Evolutionary conservation across 192 early-diverging fungal species (phyloP).

Genomic region (Rhizophagus sp.): DNA sequence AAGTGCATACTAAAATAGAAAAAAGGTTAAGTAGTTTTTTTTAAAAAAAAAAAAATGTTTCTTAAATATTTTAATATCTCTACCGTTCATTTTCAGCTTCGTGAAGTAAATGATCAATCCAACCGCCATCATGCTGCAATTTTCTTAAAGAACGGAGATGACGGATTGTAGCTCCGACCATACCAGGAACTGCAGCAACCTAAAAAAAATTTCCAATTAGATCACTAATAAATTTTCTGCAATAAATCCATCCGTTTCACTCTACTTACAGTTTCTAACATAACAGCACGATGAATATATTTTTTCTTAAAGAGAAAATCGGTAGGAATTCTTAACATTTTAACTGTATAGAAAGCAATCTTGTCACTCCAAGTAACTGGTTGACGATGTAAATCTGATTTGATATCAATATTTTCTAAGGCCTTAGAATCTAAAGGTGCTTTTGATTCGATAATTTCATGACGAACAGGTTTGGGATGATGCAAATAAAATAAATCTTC

Average conservation of each 20-base stretch:
- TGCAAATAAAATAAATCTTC: not conserved
- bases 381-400: slow-evolving; percentile 60
- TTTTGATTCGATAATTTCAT: slow-evolving; percentile 32
- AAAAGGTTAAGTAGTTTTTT: no score
- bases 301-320: slow-evolving; percentile 75
- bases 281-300: slow-evolving; percentile 77
- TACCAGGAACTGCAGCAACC: slow-evolving; percentile 63
- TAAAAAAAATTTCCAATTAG: not conserved
- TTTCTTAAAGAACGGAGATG: slow-evolving; percentile 78
- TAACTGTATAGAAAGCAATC: slow-evolving; percentile 66
- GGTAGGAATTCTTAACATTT: slow-evolving; percentile 59
- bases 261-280: slow-evolving; percentile 68
- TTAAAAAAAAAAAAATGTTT: not conserved
- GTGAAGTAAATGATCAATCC: slow-evolving; percentile 86
- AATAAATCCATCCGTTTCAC: no score
- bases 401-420: slow-evolving; percentile 65
- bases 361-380: slow-evolving; percentile 58
- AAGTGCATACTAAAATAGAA: slow-evolving; percentile 53
- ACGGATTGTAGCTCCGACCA: slow-evolving; percentile 82
- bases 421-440: slow-evolving; percentile 51
- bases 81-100: slow-evolving; percentile 89
- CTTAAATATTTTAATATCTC: not conserved
- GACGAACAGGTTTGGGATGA: slow-evolving; percentile 26
- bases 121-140: slow-evolving; percentile 84
- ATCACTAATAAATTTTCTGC: not conserved